Evolutionary conservation across 495 filamentous ascomycete species (phyloP), one percentile per base, ranked within the genome.

Genomic region (Aspergillus affinis): DNA sequence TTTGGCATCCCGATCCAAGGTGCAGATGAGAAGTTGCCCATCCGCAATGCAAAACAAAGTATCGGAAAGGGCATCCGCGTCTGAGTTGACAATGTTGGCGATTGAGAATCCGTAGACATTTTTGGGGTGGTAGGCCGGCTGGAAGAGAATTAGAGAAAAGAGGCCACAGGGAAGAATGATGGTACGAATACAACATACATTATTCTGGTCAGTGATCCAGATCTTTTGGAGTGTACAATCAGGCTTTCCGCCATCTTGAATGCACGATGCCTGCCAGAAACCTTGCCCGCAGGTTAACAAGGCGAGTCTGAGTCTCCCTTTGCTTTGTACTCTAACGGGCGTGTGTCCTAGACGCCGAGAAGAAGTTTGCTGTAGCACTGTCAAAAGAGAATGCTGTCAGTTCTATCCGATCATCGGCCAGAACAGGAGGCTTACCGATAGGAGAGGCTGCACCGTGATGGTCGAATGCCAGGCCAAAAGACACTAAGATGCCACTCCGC

Each of bases 191-290:
- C 23, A 47, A 64, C 77, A 71, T 58, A 80, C 78, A 62, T 74
- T 74, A 48, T 69, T 76, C 53, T 77, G 76, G 49, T 80, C 75
- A 0, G 78, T 79, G 27, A 80, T 72, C 74, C 76, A 80, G 41
- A 80, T 63, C 45, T 70, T 62, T 49, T 71, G 62, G 10, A 78
- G 58, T 18, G 61, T 58, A 55, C 65, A 79, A 8, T 70, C 67
- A 26, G 60, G 60, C 10, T 51, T 45, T 30, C 63, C 62, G 19
- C 58, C 57, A 17, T 69, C 65, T 2, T 54, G 57, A 29, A 52
- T 54, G 51, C 69, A 71, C 20, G 71, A 71, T 13, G 73, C 63
- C 45, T 68, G 70, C 78, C 78, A 80, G 50, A 80, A 70, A 18
- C 73, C 73, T 53, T 73, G 63, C 15, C 71, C 74, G 56, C 78